A percentile compares a stretch with the other conserved stretches of the same genome.
phyloP scores from a whole-genome alignment of 768 basidiomycete genomes.

The Amanita jacksonii region DNA sequence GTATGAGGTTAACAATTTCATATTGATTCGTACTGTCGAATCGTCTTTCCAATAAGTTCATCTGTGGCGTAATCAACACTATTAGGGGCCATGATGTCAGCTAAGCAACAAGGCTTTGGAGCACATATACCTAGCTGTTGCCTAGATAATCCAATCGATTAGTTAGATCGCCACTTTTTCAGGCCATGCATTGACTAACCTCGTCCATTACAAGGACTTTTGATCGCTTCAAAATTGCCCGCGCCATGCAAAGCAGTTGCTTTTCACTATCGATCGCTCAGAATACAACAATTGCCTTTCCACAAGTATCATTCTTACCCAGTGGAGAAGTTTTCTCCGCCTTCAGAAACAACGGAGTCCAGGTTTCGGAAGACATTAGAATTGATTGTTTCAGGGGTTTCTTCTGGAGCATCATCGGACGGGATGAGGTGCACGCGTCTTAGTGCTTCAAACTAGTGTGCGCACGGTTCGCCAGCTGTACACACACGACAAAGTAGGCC shows the following conservation, averaged over 20 bases:
- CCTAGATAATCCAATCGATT: constrained; percentile 27
- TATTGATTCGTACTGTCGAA: constrained; percentile 49
- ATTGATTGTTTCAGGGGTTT: constrained; percentile 44
- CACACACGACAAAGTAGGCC: too few species aligned
- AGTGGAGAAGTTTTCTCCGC: constrained; percentile 85
- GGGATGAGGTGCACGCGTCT: constrained; percentile 76
- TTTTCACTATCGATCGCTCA: constrained; percentile 40
- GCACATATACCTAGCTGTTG: constrained; percentile 62
- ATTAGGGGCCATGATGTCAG: not conserved
- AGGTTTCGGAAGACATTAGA: constrained; percentile 69
- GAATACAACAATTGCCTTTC: not conserved
- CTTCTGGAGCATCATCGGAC: constrained; percentile 37
- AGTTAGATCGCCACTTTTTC: constrained; percentile 13
- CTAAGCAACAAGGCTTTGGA: not conserved
- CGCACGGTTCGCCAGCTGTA: not conserved
- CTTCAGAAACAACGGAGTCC: constrained; percentile 69
- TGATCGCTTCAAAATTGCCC: constrained; percentile 66
- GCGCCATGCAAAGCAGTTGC: constrained; percentile 69
- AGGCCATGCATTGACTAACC: constrained; percentile 35
- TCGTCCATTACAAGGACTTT: constrained; percentile 75
- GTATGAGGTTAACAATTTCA: constrained; percentile 9
- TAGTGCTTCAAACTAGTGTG: constrained; percentile 64
- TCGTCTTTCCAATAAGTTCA: constrained; percentile 76
- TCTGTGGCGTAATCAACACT: constrained; percentile 85
- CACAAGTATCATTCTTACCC: constrained; percentile 34